These are phyloP conservation scores for Arxiozyma telluris DNA, from an alignment of 1,139 yeast genomes.

Conservation along the genomic window DNA sequence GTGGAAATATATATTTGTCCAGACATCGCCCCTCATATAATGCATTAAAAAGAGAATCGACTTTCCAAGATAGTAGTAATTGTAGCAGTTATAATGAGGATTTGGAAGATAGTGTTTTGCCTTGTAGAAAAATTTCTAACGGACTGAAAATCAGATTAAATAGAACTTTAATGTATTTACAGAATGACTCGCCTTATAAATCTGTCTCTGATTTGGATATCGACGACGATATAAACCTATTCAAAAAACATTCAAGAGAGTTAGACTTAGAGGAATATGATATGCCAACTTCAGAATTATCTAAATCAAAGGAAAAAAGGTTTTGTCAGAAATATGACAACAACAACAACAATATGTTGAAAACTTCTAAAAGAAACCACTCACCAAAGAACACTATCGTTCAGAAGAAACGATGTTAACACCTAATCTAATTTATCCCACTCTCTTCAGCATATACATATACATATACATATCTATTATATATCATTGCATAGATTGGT, in stretches of 20 bases:
- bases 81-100: not conserved
- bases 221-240: slow-evolving; percentile 15
- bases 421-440: not conserved
- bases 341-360: not conserved
- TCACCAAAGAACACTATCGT: not conserved
- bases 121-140: slow-evolving; percentile 34
- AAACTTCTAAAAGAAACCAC: not conserved
- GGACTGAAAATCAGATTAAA: slow-evolving; percentile 37
- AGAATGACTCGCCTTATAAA: slow-evolving; percentile 34
- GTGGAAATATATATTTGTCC: not conserved
- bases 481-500: not conserved
- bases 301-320: not conserved
- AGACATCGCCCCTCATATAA: not conserved
- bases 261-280: not conserved
- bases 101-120: slow-evolving; percentile 23
- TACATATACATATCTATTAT: not conserved
- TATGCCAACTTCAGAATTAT: not conserved
- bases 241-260: slow-evolving; percentile 2
- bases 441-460: not conserved
- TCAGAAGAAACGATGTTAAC: not conserved
- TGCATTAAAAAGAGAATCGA: not conserved
- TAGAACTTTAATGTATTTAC: slow-evolving; percentile 38
- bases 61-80: not conserved
- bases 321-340: not conserved
- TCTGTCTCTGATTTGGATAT: slow-evolving; percentile 31